A percentile compares a stretch with the other conserved stretches of the same genome.
phyloP scores from a whole-genome alignment of 208 protist genomes.

The Trypanosomatidae sp. region DNA sequence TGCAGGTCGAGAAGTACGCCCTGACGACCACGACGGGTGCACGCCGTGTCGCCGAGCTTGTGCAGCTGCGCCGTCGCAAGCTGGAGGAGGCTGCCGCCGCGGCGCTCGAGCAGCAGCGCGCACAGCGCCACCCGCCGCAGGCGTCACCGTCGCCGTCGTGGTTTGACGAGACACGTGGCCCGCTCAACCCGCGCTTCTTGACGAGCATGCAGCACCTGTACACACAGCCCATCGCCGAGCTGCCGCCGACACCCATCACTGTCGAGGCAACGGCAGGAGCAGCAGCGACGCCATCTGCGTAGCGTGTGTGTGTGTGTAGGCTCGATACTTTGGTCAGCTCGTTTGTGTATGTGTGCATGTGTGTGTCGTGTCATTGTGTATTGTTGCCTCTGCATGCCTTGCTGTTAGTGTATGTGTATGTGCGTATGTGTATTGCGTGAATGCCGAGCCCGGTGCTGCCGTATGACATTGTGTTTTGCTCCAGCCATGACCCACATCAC shows the following conservation, averaged over 20 bases:
- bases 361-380: too few species aligned
- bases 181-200: slow-evolving; percentile 77
- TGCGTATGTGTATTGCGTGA: too few species aligned
- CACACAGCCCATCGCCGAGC: slow-evolving; percentile 33
- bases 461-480: slow-evolving; percentile 78
- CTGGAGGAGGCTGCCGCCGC: slow-evolving; percentile 46
- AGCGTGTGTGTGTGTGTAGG: too few species aligned
- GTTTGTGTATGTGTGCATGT: too few species aligned
- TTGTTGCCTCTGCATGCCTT: too few species aligned
- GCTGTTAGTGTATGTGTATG: too few species aligned
- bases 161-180: slow-evolving; percentile 72
- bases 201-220: slow-evolving; percentile 65
- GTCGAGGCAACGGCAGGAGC: too few species aligned
- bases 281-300: too few species aligned
- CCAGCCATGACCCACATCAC: slow-evolving; percentile 51
- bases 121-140: slow-evolving; percentile 7
- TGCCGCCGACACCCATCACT: slow-evolving; percentile 36
- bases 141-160: slow-evolving; percentile 67
- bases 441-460: too few species aligned
- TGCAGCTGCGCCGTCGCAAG: slow-evolving; percentile 57
- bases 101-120: slow-evolving; percentile 24
- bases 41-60: slow-evolving; percentile 71
- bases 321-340: too few species aligned
- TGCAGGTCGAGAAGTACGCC: slow-evolving; percentile 72
- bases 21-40: slow-evolving; percentile 76